These are phyloP conservation scores for Barnettozyma botsteinii DNA, from an alignment of 805 yeast genomes.

Conservation along the genomic window DNA sequence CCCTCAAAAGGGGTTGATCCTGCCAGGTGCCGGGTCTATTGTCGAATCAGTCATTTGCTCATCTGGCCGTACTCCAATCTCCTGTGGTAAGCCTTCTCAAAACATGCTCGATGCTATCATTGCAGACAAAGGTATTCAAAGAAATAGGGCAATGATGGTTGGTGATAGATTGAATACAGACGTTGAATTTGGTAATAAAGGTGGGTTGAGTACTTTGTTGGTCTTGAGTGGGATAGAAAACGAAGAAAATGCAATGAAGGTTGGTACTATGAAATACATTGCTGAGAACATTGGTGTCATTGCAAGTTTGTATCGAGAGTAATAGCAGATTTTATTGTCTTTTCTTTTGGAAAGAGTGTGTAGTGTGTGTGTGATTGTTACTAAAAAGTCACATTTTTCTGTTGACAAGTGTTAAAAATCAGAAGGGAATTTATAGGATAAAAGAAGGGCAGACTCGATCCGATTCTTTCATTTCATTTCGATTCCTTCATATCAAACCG, in stretches of 20 bases:
- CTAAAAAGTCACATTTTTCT: too few species aligned
- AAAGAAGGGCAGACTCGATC: too few species aligned
- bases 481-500: too few species aligned
- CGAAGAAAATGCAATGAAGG: slow-evolving; percentile 49
- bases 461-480: too few species aligned
- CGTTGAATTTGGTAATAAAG: slow-evolving; percentile 83
- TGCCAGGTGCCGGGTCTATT: slow-evolving; percentile 95
- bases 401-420: too few species aligned
- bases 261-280: slow-evolving; percentile 55
- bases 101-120: slow-evolving; percentile 88
- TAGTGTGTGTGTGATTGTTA: too few species aligned
- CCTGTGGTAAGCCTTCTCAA: slow-evolving; percentile 89
- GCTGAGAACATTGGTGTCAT: slow-evolving; percentile 49
- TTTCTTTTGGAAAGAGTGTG: too few species aligned
- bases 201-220: slow-evolving; percentile 79
- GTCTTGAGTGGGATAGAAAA: slow-evolving; percentile 91
- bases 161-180: slow-evolving; percentile 96
- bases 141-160: slow-evolving; percentile 72
- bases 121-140: slow-evolving; percentile 49
- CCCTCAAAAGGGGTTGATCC: slow-evolving; percentile 78
- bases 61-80: slow-evolving; percentile 76
- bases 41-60: slow-evolving; percentile 71
- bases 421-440: too few species aligned
- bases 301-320: slow-evolving; percentile 56
- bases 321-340: background rate